Evolutionary conservation across 1,284 basidiomycete species (phyloP), one percentile per base, ranked within the genome.

Genomic region (Pascua sp.): DNA sequence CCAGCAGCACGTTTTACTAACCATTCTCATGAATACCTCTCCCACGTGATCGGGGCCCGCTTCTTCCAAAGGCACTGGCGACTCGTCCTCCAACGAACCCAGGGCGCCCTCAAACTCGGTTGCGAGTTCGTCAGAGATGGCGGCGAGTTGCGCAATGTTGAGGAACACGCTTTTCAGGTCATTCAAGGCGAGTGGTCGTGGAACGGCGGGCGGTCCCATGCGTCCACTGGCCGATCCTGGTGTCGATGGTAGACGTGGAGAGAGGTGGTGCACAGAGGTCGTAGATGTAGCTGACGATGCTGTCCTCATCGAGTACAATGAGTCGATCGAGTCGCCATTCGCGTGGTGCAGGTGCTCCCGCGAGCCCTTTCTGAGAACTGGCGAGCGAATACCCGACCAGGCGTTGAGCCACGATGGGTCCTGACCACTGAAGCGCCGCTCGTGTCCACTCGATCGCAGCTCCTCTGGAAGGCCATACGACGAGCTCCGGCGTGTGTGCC

Each of bases 111-210:
- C 77, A 42, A 82, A 77, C 13, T 67, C 63, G 0, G 54, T 66
- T 0, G 78, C 82, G 65, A 93, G 85, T 51, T 81, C 78, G 63
- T 88, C 86, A 0, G 90, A 82, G 53, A 91, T 85, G 3, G 81
- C 68, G 1, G 89, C 88, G 12, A 92, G 80, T 51, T 90, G 85
- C 16, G 85, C 81, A 42, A 93, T 81, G 71, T 93, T 92, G 63
- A 84, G 81, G 77, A 94, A 93, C 18, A 94, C 86, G 55, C 85
- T 82, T 64, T 83, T 84, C 32, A 83, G 79, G 69, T 92, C 90
- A 36, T 88, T 84, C 0, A 77, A 74, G 4, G 85, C 83, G 82
- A 96, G 86, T 0, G 89, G 85, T 37, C 66, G 68, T 4, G 67
- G 69, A 7, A 65, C 54, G 18, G 24, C 24, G 3, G 66, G 66